Conservation (phyloP, 495 filamentous ascomycete species). For the Talaromyces adpressus region DNA sequence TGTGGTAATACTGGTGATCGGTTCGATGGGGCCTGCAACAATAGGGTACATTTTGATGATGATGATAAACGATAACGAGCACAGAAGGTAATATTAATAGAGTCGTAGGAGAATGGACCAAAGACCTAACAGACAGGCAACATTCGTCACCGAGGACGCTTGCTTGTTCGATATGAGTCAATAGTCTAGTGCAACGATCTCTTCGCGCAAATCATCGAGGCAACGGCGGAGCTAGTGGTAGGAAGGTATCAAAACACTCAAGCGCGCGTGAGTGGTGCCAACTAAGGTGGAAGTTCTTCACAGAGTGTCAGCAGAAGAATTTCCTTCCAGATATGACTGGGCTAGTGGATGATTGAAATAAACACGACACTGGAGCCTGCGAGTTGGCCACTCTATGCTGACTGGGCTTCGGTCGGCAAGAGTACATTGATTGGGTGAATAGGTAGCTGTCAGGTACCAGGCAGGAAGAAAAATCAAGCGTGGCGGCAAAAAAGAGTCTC, state of each 20-base stretch:
- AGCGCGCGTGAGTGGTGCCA: conserved; percentile 1
- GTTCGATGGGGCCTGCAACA: conserved; percentile 20
- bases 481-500: conserved; percentile 3
- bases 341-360: conserved; percentile 1
- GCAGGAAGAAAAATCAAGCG: background rate
- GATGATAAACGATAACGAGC: conserved; percentile 8
- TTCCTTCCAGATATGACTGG: background rate
- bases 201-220: background rate
- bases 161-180: conserved; percentile 4
- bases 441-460: background rate
- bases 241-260: background rate
- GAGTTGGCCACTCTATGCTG: conserved; percentile 1
- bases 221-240: conserved; percentile 4
- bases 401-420: background rate
- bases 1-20: conserved; percentile 24
- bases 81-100: background rate
- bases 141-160: background rate
- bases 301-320: background rate
- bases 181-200: background rate
- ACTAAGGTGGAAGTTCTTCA: background rate
- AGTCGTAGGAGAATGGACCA: background rate
- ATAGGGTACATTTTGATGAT: conserved; percentile 27
- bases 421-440: background rate
- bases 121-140: background rate
- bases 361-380: conserved; percentile 2